Percentiles rank a stretch among this genome's conserved stretches.
Evolutionary conservation across 2,329 filamentous ascomycete species (phyloP).

Genomic region (Trichophyton mentagrophytes): DNA sequence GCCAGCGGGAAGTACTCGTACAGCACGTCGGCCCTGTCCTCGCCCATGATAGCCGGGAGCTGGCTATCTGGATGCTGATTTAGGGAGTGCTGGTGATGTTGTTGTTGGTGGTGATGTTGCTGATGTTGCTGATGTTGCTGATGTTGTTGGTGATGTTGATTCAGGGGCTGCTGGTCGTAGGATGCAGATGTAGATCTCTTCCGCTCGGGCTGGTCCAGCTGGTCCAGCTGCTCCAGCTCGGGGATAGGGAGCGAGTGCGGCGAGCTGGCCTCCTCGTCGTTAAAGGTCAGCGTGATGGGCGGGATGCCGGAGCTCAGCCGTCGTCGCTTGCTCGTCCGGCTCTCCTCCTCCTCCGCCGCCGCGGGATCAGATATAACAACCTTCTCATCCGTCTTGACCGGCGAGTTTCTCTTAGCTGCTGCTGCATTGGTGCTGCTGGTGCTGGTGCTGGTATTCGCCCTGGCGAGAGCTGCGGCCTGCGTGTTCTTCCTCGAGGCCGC

Average conservation of each 20-base stretch:
- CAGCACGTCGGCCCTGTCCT: constrained; percentile 65
- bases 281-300: constrained; percentile 44
- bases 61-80: background rate
- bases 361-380: too few relatives aligned
- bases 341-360: too few relatives aligned
- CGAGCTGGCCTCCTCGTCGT: constrained; percentile 35
- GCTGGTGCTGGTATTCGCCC: background rate
- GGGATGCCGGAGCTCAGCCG: constrained; percentile 26
- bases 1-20: constrained; percentile 94
- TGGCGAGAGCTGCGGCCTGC: constrained; percentile 20
- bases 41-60: constrained; percentile 42
- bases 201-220: too few relatives aligned
- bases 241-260: constrained; percentile 27
- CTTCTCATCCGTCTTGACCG: too few relatives aligned
- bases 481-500: constrained; percentile 65
- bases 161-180: too few relatives aligned
- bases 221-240: background rate
- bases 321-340: constrained; percentile 20
- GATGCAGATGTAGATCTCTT: too few relatives aligned
- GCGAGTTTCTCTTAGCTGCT: too few relatives aligned
- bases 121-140: background rate
- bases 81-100: too few relatives aligned
- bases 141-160: background rate
- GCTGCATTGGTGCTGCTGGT: too few relatives aligned
- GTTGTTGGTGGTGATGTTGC: background rate